Conservation (phyloP, 768 basidiomycete species). For the Pleurotus sapidus region DNA sequence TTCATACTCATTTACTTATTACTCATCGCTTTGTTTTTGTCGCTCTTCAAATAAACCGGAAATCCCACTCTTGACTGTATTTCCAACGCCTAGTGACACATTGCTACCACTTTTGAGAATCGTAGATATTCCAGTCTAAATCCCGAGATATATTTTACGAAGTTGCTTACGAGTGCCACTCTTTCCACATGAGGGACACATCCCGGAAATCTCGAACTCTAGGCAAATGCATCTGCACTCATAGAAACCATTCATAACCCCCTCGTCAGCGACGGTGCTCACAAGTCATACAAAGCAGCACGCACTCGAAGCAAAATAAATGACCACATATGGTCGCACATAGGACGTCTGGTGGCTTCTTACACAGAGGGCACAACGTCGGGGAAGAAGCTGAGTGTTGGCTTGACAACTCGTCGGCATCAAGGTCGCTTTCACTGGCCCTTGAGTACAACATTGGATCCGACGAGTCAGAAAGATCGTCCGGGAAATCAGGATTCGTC, state of each 20-base stretch:
- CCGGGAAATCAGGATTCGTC: conserved; percentile 4
- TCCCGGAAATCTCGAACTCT: conserved; percentile 3
- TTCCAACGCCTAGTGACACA: too few species aligned
- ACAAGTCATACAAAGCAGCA: neutral
- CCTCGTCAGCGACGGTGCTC: neutral
- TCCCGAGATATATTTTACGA: neutral
- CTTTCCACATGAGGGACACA: conserved; percentile 2
- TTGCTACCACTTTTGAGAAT: too few species aligned
- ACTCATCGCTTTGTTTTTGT: too few species aligned
- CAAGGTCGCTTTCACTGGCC: neutral
- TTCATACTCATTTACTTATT: too few species aligned
- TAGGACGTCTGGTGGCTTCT: neutral
- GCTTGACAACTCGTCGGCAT: neutral
- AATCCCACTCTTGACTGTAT: too few species aligned
- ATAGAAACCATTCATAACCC: too few species aligned
- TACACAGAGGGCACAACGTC: neutral
- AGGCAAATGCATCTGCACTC: neutral
- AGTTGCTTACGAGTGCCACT: conserved; percentile 1
- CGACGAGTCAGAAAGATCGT: conserved; percentile 1
- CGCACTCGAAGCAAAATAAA: conserved; percentile 5
- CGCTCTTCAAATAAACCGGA: too few species aligned
- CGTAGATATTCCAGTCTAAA: neutral
- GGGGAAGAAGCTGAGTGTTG: neutral
- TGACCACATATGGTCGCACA: conserved; percentile 4
- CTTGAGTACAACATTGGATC: neutral